These are phyloP conservation scores for Hericium erinaceus DNA, from an alignment of 768 basidiomycete genomes.

Conservation along the genomic window DNA sequence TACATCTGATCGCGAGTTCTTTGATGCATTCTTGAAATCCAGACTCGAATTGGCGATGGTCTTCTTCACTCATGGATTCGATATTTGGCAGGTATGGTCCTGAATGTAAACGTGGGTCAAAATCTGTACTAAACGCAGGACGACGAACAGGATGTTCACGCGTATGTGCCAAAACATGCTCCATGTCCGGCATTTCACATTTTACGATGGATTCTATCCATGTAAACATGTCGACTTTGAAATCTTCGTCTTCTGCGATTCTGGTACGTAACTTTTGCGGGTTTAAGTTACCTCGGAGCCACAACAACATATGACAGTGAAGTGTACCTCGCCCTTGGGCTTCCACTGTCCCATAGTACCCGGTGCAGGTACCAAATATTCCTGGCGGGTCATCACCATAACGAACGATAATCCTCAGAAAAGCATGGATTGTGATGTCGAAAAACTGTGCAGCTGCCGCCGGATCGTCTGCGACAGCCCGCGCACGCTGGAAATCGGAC, in stretches of 20 bases:
- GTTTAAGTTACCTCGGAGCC: slow-evolving; percentile 21
- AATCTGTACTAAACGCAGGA: too few relatives aligned
- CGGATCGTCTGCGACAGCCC: slow-evolving; percentile 31
- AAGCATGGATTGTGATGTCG: slow-evolving; percentile 28
- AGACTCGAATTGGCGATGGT: too few relatives aligned
- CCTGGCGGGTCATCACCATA: slow-evolving; percentile 16
- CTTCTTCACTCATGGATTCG: too few relatives aligned
- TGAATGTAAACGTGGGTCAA: too few relatives aligned
- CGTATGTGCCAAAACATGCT: not conserved
- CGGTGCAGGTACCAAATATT: slow-evolving; percentile 24
- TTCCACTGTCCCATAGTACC: slow-evolving; percentile 33
- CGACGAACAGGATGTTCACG: not conserved
- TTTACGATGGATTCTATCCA: slow-evolving; percentile 22
- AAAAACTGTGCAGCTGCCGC: slow-evolving; percentile 31
- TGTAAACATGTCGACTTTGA: slow-evolving; percentile 12
- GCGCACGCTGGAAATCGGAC: slow-evolving; percentile 21
- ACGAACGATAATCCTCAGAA: slow-evolving; percentile 21
- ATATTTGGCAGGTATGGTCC: too few relatives aligned
- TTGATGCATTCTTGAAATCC: not conserved
- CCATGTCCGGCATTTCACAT: slow-evolving; percentile 15
- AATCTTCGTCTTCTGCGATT: slow-evolving; percentile 10
- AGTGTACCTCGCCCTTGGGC: slow-evolving; percentile 29
- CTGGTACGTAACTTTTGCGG: not conserved
- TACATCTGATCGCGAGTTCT: slow-evolving; percentile 19
- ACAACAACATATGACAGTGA: slow-evolving; percentile 33